Evolutionary conservation across 352 stramenopile species (phyloP).

Genomic region (Thraustochytrium striatum): DNA sequence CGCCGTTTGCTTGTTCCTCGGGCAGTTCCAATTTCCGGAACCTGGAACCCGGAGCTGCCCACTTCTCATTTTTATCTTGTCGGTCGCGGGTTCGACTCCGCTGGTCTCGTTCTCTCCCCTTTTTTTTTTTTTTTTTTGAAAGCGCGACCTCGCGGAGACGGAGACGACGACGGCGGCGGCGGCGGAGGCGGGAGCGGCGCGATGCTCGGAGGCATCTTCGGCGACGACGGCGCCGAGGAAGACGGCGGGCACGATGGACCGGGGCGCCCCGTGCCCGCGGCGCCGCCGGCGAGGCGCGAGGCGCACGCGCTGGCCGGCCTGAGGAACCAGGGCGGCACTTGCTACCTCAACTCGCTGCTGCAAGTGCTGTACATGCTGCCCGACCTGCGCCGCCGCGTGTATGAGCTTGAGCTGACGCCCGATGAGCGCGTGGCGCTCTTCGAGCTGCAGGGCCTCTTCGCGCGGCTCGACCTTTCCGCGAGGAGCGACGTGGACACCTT

Average conservation of each 20-base stretch:
- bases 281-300: not conserved
- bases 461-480: conserved; percentile 72
- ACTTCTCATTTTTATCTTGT: no score
- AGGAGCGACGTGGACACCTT: conserved; percentile 75
- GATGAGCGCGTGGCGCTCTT: conserved; percentile 52
- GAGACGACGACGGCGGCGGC: not conserved
- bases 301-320: conserved; percentile 65
- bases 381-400: conserved; percentile 74
- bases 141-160: not conserved
- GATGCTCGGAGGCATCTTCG: conserved; percentile 7
- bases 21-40: no score
- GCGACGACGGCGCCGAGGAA: not conserved
- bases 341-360: conserved; percentile 86
- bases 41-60: no score
- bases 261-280: not conserved
- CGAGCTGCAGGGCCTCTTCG: conserved; percentile 84
- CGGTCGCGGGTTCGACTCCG: no score
- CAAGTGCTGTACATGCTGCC: conserved; percentile 84
- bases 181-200: not conserved
- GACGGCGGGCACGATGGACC: not conserved
- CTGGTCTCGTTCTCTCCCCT: not conserved
- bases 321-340: conserved; percentile 82
- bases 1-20: no score
- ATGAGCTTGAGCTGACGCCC: not conserved
- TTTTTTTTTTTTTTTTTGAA: not conserved